These are phyloP conservation scores for Fraxinus angustifolia DNA, from an alignment of 305 asterid genomes.

Conservation along the genomic window DNA sequence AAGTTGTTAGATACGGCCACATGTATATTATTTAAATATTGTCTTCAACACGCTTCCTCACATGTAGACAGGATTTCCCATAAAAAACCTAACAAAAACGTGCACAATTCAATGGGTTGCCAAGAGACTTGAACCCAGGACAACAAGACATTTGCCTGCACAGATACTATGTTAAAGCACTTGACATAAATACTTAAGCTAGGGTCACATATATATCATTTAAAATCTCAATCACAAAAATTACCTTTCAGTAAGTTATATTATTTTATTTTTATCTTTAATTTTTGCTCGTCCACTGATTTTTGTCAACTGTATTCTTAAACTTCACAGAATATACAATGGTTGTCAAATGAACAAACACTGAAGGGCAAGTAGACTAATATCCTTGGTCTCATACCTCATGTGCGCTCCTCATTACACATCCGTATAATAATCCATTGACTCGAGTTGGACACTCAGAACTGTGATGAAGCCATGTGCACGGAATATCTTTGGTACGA, in stretches of 20 bases:
- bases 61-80: background rate
- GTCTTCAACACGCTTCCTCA: background rate
- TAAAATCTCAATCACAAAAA: background rate
- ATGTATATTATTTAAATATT: background rate
- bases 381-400: conserved; percentile 7
- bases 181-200: background rate
- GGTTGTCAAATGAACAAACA: conserved; percentile 37
- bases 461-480: background rate
- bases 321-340: conserved; percentile 44
- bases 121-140: background rate
- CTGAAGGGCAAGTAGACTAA: conserved; percentile 26
- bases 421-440: conserved; percentile 18
- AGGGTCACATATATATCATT: background rate
- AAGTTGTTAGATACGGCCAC: background rate
- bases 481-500: background rate
- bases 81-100: no score
- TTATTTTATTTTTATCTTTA: conserved; percentile 6
- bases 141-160: background rate
- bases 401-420: background rate
- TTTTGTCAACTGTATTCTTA: background rate
- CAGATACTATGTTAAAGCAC: background rate
- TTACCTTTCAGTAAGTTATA: background rate
- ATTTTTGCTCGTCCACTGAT: conserved; percentile 2
- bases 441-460: conserved; percentile 14
- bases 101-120: background rate